Evolutionary conservation across 108 stramenopile genomes (phyloP).

Genomic region (Nitzschia sp.): DNA sequence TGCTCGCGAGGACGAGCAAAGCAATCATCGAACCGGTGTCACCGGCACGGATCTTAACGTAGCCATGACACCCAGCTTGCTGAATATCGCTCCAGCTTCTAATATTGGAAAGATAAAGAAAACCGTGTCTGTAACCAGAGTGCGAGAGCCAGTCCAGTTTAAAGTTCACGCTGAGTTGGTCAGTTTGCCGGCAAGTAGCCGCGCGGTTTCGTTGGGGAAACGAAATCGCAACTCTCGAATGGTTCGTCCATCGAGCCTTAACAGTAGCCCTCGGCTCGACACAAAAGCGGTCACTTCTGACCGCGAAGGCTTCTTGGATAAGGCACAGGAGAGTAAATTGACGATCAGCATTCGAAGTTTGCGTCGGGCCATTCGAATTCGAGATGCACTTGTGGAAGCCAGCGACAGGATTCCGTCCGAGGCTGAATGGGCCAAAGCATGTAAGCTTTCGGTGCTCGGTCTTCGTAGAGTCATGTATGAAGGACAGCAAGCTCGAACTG

Average conservation of each 20-base stretch:
- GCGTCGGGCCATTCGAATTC: conserved; percentile 40
- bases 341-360: conserved; percentile 46
- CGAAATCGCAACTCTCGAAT: conserved; percentile 15
- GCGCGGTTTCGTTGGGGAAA: background rate
- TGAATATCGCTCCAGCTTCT: background rate
- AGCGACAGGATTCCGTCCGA: conserved; percentile 42
- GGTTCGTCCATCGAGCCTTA: conserved; percentile 14
- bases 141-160: background rate
- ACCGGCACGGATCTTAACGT: conserved; percentile 2
- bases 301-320: conserved; percentile 37
- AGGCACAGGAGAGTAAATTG: conserved; percentile 57
- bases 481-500: conserved; percentile 65
- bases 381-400: conserved; percentile 48
- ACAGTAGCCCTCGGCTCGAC: background rate
- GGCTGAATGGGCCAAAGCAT: conserved; percentile 69
- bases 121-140: background rate
- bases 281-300: conserved; percentile 14
- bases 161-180: background rate
- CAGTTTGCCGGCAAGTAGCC: conserved; percentile 1
- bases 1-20: background rate
- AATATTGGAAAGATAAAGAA: background rate
- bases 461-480: conserved; percentile 51
- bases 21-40: background rate
- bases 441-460: conserved; percentile 48
- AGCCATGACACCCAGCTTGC: background rate